phyloP scores from a whole-genome alignment of 768 basidiomycete genomes.

The Gymnopilus dilepis region DNA sequence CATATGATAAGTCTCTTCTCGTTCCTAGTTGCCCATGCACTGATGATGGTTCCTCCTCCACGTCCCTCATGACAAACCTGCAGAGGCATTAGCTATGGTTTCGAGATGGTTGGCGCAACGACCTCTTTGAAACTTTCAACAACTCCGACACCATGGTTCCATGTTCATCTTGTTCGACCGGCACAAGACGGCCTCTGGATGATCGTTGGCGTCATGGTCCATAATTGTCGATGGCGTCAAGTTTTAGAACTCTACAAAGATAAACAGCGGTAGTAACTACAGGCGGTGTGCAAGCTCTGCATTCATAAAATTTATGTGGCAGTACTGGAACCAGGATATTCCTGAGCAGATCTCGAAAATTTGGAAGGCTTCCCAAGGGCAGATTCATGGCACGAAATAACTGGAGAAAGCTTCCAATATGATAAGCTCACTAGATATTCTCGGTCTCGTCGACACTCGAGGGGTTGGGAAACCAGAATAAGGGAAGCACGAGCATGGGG shows the following conservation, averaged over 20 bases:
- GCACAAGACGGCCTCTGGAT: not conserved
- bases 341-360: no score
- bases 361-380: not conserved
- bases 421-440: not conserved
- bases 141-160: not conserved
- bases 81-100: slow-evolving; percentile 65
- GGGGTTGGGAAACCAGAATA: not conserved
- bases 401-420: not conserved
- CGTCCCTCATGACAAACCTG: slow-evolving; percentile 74
- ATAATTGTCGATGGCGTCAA: not conserved
- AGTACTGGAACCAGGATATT: no score
- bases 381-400: not conserved
- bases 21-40: not conserved
- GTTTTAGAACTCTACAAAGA: not conserved
- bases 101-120: slow-evolving; percentile 61
- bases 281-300: not conserved
- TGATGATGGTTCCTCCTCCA: slow-evolving; percentile 35
- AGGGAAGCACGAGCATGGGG: slow-evolving; percentile 4
- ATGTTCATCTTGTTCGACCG: not conserved
- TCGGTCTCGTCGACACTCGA: not conserved
- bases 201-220: not conserved
- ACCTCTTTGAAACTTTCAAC: slow-evolving; percentile 35
- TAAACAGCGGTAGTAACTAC: not conserved
- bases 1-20: slow-evolving; percentile 56
- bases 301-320: not conserved